phyloP scores from a whole-genome alignment of 2,329 filamentous ascomycete genomes.

The Fusarium bactridioides region DNA sequence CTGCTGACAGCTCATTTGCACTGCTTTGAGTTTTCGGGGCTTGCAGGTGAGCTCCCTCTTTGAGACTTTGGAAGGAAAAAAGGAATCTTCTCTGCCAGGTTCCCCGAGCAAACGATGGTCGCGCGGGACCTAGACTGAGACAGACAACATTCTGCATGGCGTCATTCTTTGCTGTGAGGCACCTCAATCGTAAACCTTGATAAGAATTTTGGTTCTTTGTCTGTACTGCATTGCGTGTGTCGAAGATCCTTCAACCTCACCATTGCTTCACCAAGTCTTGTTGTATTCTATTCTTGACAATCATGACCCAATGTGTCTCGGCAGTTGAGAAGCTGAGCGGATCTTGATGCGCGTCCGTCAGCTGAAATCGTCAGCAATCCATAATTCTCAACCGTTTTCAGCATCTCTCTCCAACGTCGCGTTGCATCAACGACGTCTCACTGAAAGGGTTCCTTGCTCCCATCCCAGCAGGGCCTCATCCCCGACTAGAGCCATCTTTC shows the following conservation, averaged over 20 bases:
- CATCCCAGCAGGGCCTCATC: slow-evolving; percentile 1
- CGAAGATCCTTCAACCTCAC: background rate
- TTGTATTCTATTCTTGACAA: background rate
- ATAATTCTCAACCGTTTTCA: background rate
- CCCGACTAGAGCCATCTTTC: slow-evolving; percentile 14
- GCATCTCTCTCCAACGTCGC: background rate
- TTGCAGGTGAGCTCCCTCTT: slow-evolving; percentile 23
- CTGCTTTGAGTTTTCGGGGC: slow-evolving; percentile 21
- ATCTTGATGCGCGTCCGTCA: background rate
- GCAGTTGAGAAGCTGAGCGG: slow-evolving; percentile 5
- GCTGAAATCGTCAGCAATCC: background rate
- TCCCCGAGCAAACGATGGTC: background rate
- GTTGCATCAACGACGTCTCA: slow-evolving; percentile 24
- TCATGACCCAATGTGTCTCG: background rate
- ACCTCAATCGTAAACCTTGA: background rate
- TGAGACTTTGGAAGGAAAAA: slow-evolving; percentile 20
- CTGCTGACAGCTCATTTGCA: slow-evolving; percentile 18
- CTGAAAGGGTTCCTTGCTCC: slow-evolving; percentile 6
- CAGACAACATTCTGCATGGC: slow-evolving; percentile 11
- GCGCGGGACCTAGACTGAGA: background rate
- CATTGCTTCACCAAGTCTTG: background rate
- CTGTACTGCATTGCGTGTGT: background rate
- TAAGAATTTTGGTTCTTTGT: background rate
- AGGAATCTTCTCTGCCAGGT: slow-evolving; percentile 29
- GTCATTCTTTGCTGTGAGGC: slow-evolving; percentile 9